Base-by-base conservation (phyloP, 352 stramenopile genomes). In the Phytophthora foliorum region DNA sequence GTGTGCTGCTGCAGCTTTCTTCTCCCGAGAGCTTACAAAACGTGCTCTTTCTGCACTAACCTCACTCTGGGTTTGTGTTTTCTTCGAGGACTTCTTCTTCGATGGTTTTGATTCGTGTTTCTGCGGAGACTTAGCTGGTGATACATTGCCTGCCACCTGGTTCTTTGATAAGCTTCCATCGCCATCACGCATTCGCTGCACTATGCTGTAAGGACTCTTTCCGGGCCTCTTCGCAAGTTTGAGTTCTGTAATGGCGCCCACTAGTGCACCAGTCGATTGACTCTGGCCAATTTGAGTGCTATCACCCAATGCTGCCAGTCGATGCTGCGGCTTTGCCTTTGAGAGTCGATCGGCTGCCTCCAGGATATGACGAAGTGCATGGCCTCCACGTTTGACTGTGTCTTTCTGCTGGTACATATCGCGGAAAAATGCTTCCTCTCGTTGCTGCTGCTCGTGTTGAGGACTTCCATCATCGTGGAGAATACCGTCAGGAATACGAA, bases 311-410 rank as follows among this genome's bases (percentile, higher is more conserved):
- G 80, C 75, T 14, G 57, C 52, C 4, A 86, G 60, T 25, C 70
- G 65, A 27, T 90, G 80, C n/a, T 85, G 74, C 46, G 82, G 78
- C 34, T 80, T 82, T 38, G 71, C 77, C 49, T 78, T 66, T 2
- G 72, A 68, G 0, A 93, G 61, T 16, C 72, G 70, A 46, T 79
- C 65, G 1, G 83, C 77, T 31, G 81, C 89, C 32, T 90, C 87
- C 25, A 95, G 61, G 69, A 93, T 92, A 72, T 95, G 84, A 1
- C 80, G 72, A n/a, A 95, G 63, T 11, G 85, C 81, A 48, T 95
- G 84, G 6, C 72, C 69, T 39, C 55, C 60, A 46, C 54, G 42
- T 24, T 82, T 77, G 4, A 65, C 48, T 0, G 83, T 61, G 14
- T 81, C 61, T 54, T 88, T 87, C 14, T 90, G 77, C 48, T 88